These are phyloP conservation scores for Scleromitrula shiraiana DNA, from an alignment of 2,329 filamentous ascomycete species.

Conservation along the genomic window DNA sequence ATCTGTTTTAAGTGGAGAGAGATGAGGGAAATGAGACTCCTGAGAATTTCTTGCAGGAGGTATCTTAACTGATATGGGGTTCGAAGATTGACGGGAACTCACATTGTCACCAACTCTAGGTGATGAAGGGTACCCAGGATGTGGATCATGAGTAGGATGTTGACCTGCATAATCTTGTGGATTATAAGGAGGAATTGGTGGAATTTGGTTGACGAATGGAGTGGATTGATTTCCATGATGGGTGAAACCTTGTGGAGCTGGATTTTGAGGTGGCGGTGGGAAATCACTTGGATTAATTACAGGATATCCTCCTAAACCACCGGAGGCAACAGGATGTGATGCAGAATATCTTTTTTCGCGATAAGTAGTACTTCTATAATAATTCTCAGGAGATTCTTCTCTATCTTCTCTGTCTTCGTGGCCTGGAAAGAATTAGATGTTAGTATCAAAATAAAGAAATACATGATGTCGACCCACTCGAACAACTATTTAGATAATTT, in stretches of 20 bases:
- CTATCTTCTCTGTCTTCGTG: constrained; percentile 29
- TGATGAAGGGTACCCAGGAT: constrained; percentile 17
- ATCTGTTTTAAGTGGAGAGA: constrained; percentile 19
- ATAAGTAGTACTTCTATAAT: constrained; percentile 22
- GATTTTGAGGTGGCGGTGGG: constrained; percentile 17
- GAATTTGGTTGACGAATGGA: constrained; percentile 17
- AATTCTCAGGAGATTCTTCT: constrained; percentile 25
- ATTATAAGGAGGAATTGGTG: constrained; percentile 27
- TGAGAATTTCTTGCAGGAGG: constrained; percentile 12
- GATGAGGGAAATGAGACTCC: constrained; percentile 21
- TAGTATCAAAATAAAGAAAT: constrained; percentile 16
- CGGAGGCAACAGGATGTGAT: constrained; percentile 29
- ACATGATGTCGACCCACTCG: constrained; percentile 12
- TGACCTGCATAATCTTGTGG: constrained; percentile 26
- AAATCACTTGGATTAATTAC: constrained; percentile 21
- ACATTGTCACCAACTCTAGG: constrained; percentile 28
- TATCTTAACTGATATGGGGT: constrained; percentile 11
- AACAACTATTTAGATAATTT: constrained; percentile 11
- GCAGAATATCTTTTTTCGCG: constrained; percentile 27
- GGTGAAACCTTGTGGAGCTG: constrained; percentile 8
- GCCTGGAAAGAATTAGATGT: constrained; percentile 18
- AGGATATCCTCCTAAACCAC: constrained; percentile 28
- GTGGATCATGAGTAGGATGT: constrained; percentile 16
- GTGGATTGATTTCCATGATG: constrained; percentile 22
- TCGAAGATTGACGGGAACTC: constrained; percentile 24